Percentiles rank a stretch among this genome's conserved stretches.
phyloP scores from a whole-genome alignment of 23 red algal genomes.

The Pyropia haitanensis region DNA sequence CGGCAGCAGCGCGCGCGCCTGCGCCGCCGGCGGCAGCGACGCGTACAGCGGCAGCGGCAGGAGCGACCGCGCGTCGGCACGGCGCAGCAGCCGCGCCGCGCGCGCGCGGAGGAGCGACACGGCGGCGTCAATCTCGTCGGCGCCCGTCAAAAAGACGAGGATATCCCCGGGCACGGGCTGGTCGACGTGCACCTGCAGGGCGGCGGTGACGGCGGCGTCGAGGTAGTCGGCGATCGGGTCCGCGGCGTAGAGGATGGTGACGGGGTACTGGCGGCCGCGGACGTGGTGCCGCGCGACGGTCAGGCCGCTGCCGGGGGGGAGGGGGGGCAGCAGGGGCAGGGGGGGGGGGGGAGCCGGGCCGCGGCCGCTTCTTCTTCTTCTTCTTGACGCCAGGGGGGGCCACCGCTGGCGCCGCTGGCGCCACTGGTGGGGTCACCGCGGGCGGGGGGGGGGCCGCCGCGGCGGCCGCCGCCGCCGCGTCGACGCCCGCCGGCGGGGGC shows the following conservation, averaged over 20 bases:
- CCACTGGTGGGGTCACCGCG: no score
- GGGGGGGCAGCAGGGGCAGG: not conserved
- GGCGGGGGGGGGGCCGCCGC: no score
- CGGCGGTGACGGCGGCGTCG: constrained; percentile 60
- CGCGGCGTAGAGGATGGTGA: constrained; percentile 60
- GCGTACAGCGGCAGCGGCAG: constrained; percentile 45
- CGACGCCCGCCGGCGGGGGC: not conserved
- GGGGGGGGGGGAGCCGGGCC: no score
- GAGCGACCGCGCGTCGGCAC: constrained; percentile 10
- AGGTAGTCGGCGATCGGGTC: constrained; percentile 64
- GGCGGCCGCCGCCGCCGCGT: no score
- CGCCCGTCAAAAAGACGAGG: constrained; percentile 89
- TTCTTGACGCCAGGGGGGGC: no score
- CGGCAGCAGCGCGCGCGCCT: constrained; percentile 35
- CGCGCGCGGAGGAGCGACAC: constrained; percentile 46
- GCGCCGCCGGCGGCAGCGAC: constrained; percentile 43
- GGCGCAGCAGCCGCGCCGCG: constrained; percentile 7
- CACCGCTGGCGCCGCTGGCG: no score
- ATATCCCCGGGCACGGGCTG: constrained; percentile 67
- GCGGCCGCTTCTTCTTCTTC: no score
- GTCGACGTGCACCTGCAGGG: constrained; percentile 63
- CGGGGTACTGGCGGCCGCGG: constrained; percentile 44
- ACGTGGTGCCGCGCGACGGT: constrained; percentile 28
- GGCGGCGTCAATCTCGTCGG: constrained; percentile 87
- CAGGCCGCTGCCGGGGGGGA: constrained; percentile 18